These are phyloP conservation scores for Cladosporium colombiae DNA, from an alignment of 2,329 filamentous ascomycete genomes.

Conservation along the genomic window DNA sequence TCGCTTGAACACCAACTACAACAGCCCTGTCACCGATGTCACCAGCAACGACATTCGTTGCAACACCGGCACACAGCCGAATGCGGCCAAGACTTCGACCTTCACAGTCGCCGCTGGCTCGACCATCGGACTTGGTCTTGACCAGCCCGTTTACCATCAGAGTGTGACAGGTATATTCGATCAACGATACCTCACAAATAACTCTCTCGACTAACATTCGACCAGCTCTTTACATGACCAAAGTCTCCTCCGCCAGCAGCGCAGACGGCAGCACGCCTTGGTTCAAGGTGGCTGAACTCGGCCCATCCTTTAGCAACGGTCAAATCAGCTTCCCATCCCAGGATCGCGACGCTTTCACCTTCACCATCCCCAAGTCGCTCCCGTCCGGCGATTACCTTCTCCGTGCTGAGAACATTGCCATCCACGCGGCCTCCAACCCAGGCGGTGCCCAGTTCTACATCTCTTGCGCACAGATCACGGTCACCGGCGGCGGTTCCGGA, in stretches of 20 bases:
- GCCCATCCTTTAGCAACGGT: slow-evolving; percentile 8
- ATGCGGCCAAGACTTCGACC: slow-evolving; percentile 38
- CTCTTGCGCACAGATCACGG: slow-evolving; percentile 33
- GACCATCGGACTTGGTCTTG: slow-evolving; percentile 25
- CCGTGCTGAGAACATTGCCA: slow-evolving; percentile 55
- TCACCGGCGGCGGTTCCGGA: slow-evolving; percentile 23
- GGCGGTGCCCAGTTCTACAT: slow-evolving; percentile 44
- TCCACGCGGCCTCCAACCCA: slow-evolving; percentile 49
- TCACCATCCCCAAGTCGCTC: slow-evolving; percentile 52
- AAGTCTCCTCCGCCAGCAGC: slow-evolving; percentile 49
- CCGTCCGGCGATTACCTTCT: slow-evolving; percentile 58
- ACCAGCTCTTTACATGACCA: slow-evolving; percentile 40
- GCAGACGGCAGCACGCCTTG: slow-evolving; percentile 40
- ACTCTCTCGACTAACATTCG: not conserved
- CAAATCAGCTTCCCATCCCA: slow-evolving; percentile 21
- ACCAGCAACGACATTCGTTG: slow-evolving; percentile 52
- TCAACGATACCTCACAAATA: not conserved
- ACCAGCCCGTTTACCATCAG: slow-evolving; percentile 18
- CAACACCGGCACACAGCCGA: slow-evolving; percentile 36
- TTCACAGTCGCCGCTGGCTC: slow-evolving; percentile 26
- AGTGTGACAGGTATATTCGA: slow-evolving; percentile 12
- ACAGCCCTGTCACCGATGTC: slow-evolving; percentile 55
- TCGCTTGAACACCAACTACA: slow-evolving; percentile 46
- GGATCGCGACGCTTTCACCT: slow-evolving; percentile 19
- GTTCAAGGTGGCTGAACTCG: slow-evolving; percentile 54